These are phyloP conservation scores for Polygonum aviculare DNA, from an alignment of 148 eudicot genomes.

Conservation along the genomic window DNA sequence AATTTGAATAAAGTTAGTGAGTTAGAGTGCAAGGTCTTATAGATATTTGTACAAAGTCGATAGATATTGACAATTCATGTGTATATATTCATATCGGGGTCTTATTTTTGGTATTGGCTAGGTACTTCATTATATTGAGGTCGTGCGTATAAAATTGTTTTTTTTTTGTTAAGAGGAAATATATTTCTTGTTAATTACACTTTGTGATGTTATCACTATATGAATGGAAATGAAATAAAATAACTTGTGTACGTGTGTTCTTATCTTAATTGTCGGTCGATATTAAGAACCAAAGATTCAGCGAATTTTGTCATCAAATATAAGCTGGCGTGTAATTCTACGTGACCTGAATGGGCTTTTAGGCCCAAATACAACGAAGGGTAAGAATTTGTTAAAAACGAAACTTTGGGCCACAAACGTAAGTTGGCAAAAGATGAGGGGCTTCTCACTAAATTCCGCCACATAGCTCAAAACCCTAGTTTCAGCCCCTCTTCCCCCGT, in stretches of 20 bases:
- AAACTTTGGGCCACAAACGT: background rate
- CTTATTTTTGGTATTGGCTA: background rate
- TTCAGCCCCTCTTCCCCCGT: background rate
- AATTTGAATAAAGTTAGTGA: background rate
- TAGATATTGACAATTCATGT: constrained; percentile 3
- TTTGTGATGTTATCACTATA: background rate
- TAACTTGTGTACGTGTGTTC: background rate
- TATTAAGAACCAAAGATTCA: no score
- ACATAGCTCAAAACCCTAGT: background rate
- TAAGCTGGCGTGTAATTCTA: no score
- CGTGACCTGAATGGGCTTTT: no score
- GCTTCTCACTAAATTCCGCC: background rate
- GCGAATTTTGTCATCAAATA: no score
- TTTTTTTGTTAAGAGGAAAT: no score
- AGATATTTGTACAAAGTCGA: background rate
- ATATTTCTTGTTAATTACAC: background rate
- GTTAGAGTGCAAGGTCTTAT: background rate
- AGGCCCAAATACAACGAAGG: background rate
- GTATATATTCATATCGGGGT: background rate
- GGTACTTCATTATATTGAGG: no score
- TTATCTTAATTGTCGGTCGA: no score
- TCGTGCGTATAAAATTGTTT: no score
- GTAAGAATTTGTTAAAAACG: background rate
- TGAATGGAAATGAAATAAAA: background rate
- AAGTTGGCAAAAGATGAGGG: background rate